phyloP scores from a whole-genome alignment of 164 flowering plant genomes.

The Buxus sempervirens region DNA sequence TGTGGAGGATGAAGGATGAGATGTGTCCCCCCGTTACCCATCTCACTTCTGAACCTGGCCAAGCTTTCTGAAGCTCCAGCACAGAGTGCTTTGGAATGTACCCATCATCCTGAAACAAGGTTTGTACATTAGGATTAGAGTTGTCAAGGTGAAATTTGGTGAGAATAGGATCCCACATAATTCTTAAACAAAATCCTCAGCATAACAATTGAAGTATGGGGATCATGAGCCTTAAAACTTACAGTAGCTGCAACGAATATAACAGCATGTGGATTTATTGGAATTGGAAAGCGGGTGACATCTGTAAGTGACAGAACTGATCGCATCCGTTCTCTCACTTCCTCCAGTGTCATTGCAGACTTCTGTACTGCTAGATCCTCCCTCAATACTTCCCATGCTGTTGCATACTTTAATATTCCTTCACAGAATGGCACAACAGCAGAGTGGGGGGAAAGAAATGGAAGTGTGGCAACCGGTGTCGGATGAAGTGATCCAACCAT shows the following conservation, averaged over 20 bases:
- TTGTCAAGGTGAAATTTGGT: background rate
- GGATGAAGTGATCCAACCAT: constrained; percentile 99
- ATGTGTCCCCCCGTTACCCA: constrained; percentile 99
- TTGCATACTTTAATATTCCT: constrained; percentile 82
- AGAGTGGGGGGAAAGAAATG: constrained; percentile 95
- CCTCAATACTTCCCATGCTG: constrained; percentile 97
- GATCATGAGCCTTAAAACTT: constrained; percentile 30
- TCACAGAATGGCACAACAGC: constrained; percentile 98
- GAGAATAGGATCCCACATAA: background rate
- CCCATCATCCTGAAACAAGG: constrained; percentile 77
- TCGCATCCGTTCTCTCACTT: constrained; percentile 83
- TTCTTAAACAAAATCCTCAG: too few species aligned
- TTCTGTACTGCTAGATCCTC: constrained; percentile 59
- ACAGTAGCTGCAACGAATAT: constrained; percentile 95
- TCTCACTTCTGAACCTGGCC: constrained; percentile 99
- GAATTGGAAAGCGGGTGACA: constrained; percentile 93
- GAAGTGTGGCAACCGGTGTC: constrained; percentile 90
- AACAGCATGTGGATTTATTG: constrained; percentile 82
- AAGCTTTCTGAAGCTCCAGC: constrained; percentile 87
- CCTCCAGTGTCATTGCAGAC: constrained; percentile 72
- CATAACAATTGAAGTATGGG: background rate
- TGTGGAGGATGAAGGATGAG: constrained; percentile 90
- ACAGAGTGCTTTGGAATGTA: constrained; percentile 94
- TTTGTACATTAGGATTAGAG: background rate
- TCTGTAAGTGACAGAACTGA: constrained; percentile 91